phyloP scores from a whole-genome alignment of 148 eudicot genomes.

The Diospyros kaki region DNA sequence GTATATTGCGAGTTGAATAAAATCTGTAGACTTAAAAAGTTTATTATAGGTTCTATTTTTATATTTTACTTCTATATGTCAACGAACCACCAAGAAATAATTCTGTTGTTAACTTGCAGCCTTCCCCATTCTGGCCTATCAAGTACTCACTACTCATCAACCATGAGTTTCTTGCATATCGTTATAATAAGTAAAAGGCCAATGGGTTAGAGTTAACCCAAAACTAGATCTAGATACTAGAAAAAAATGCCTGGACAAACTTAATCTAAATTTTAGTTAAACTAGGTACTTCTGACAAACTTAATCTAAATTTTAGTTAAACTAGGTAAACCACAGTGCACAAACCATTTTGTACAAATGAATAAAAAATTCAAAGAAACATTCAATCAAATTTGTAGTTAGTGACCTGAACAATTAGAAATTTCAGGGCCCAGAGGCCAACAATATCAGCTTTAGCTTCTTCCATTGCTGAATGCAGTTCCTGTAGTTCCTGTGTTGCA shows the following conservation, averaged over 20 bases:
- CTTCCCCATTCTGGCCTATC: too few species aligned
- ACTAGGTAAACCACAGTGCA: not conserved
- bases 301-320: not conserved
- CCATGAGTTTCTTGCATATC: too few species aligned
- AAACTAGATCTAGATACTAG: not conserved
- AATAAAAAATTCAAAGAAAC: not conserved
- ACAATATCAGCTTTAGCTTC: constrained; percentile 99
- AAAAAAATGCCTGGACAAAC: not conserved
- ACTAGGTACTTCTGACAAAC: not conserved
- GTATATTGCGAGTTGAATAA: too few species aligned
- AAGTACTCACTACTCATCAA: too few species aligned
- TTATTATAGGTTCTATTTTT: too few species aligned
- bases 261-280: not conserved
- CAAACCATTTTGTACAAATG: not conserved
- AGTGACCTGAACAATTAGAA: constrained; percentile 65
- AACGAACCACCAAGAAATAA: too few species aligned
- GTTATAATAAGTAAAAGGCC: not conserved
- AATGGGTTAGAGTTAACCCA: not conserved
- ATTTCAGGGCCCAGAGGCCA: constrained; percentile 94
- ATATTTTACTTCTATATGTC: too few species aligned
- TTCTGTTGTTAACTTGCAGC: too few species aligned
- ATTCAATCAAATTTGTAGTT: not conserved
- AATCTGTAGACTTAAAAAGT: too few species aligned
- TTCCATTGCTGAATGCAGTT: constrained; percentile 87
- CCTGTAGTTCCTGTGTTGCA: constrained; percentile 78